Conservation (phyloP, 768 basidiomycete species). For the Leccinellum rugosiceps region DNA sequence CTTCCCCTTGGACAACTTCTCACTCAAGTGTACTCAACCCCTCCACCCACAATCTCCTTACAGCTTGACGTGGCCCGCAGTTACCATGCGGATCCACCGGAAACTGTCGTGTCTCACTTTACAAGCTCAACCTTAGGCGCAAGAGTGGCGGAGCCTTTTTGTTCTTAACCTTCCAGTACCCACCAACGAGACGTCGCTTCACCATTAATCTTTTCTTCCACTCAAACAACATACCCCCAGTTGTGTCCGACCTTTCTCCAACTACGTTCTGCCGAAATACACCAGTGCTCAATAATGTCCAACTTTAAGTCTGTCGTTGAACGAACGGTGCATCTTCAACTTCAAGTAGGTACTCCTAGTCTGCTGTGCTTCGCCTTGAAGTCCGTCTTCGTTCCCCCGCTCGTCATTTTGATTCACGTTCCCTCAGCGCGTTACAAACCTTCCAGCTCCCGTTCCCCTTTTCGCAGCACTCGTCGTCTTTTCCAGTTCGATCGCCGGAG, state of each 20-base stretch:
- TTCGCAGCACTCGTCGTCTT: slow-evolving; percentile 10
- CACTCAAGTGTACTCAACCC: not conserved
- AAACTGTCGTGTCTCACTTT: not conserved
- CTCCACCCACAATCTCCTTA: not conserved
- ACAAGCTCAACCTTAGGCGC: not conserved
- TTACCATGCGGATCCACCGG: not conserved
- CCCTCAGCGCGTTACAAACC: slow-evolving; percentile 1
- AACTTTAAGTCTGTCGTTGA: slow-evolving; percentile 12
- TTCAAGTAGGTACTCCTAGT: slow-evolving; percentile 9
- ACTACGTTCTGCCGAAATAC: no score
- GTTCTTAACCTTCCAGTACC: not conserved
- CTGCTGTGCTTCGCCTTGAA: not conserved
- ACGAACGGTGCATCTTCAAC: slow-evolving; percentile 2
- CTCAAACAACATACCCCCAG: not conserved
- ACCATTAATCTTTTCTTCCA: not conserved
- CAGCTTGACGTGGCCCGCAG: not conserved
- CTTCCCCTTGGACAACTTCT: not conserved
- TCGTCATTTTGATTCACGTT: not conserved
- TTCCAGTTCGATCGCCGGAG: slow-evolving; percentile 5
- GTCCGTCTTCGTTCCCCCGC: not conserved
- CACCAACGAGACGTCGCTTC: not conserved
- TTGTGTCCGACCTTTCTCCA: not conserved
- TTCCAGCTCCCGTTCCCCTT: slow-evolving; percentile 2
- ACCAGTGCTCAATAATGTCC: slow-evolving; percentile 3
- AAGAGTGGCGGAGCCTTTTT: not conserved